Conservation (phyloP, 176 grass and related monocot genomes). For the Miscanthus lutarioriparius region DNA sequence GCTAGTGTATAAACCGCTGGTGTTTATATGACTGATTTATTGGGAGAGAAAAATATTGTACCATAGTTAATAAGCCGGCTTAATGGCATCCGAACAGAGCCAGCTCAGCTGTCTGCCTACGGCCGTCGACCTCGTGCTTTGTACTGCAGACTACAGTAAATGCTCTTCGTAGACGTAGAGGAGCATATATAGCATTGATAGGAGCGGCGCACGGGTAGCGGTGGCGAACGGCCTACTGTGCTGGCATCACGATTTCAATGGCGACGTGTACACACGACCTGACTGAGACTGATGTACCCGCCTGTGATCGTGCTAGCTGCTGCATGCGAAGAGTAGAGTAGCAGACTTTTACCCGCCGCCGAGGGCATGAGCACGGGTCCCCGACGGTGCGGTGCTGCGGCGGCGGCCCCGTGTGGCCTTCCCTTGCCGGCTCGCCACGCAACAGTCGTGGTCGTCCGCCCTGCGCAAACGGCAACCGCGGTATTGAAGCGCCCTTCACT, state of each 20-base stretch:
- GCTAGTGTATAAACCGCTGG: too few relatives aligned
- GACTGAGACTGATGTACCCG: background rate
- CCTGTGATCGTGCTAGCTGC: background rate
- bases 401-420: background rate
- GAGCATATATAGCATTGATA: background rate
- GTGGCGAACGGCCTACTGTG: background rate
- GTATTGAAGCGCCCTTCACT: background rate
- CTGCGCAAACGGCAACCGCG: too few relatives aligned
- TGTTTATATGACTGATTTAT: too few relatives aligned
- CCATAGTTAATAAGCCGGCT: too few relatives aligned
- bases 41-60: too few relatives aligned
- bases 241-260: background rate
- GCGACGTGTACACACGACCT: background rate
- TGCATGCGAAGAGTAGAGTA: background rate
- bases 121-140: background rate
- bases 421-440: conserved; percentile 16
- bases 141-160: background rate
- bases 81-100: too few relatives aligned
- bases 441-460: background rate
- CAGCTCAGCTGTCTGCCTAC: background rate
- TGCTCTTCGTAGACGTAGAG: background rate
- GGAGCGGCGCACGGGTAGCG: background rate
- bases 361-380: background rate
- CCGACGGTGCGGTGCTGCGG: background rate
- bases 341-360: background rate